phyloP scores from a whole-genome alignment of 1,284 basidiomycete species.

The Sporisorium iseilematis-ciliati region DNA sequence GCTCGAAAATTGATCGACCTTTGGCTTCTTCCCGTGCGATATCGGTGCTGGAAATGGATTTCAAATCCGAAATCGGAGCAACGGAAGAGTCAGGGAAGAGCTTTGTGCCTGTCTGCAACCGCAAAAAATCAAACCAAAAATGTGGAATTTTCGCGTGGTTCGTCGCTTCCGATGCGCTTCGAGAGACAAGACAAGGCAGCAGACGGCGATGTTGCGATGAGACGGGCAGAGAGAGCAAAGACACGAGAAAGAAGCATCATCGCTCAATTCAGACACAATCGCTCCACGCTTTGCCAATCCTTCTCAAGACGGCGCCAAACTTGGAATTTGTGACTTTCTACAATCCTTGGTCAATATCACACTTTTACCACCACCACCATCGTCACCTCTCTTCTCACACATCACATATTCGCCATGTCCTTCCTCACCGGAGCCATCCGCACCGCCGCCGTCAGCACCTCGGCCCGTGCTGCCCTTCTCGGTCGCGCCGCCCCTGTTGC shows the following conservation, averaged over 20 bases:
- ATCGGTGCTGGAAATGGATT: constrained; percentile 7
- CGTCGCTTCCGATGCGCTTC: constrained; percentile 22
- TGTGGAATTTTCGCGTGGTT: constrained; percentile 33
- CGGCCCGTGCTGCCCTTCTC: constrained; percentile 53
- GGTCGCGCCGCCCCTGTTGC: constrained; percentile 45
- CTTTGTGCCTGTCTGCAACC: constrained; percentile 10
- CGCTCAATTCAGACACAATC: constrained; percentile 11
- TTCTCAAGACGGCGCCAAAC: constrained; percentile 10
- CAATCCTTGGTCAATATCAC: constrained; percentile 2
- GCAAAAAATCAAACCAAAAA: not conserved
- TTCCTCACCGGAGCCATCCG: constrained; percentile 65
- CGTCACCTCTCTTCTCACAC: constrained; percentile 10
- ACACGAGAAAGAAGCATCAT: constrained; percentile 4
- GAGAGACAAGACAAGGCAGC: constrained; percentile 22
- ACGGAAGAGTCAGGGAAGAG: constrained; percentile 22
- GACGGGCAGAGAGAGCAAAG: constrained; percentile 8
- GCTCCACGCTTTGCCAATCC: constrained; percentile 15
- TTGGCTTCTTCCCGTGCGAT: constrained; percentile 30
- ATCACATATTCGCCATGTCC: constrained; percentile 39
- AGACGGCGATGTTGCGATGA: constrained; percentile 11
- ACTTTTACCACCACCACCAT: constrained; percentile 9
- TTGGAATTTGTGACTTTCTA: constrained; percentile 6
- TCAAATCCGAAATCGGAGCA: constrained; percentile 18
- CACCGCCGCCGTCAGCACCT: constrained; percentile 59
- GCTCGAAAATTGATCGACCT: constrained; percentile 18